Conservation (phyloP, 75 land plant genomes). For the Picea glauca region DNA sequence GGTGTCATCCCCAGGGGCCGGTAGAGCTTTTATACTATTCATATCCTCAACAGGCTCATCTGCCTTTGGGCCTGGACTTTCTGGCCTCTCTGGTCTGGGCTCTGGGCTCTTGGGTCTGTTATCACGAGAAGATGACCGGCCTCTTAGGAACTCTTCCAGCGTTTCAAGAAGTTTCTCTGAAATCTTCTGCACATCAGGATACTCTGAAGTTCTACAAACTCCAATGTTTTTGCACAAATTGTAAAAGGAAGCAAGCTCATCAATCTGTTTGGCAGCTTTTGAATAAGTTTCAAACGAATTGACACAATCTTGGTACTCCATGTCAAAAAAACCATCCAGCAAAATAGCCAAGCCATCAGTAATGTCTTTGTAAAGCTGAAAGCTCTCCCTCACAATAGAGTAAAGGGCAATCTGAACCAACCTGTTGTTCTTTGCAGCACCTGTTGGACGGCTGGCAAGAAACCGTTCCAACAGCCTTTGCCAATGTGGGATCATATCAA, state of each 20-base stretch:
- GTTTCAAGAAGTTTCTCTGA: conserved; percentile 54
- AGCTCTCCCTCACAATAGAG: conserved; percentile 70
- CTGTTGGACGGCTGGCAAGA: conserved; percentile 85
- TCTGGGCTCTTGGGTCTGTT: conserved; percentile 19
- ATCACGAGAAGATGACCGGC: conserved; percentile 11
- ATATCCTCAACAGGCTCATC: conserved; percentile 9
- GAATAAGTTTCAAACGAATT: conserved; percentile 49
- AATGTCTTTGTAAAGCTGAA: conserved; percentile 72
- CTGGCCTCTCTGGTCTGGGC: neutral
- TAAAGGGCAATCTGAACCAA: conserved; percentile 73
- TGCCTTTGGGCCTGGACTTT: neutral
- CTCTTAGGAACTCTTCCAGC: conserved; percentile 55
- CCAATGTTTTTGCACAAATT: conserved; percentile 59
- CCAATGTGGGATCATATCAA: conserved; percentile 57
- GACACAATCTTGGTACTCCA: conserved; percentile 38
- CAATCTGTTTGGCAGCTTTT: conserved; percentile 65
- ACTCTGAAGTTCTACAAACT: conserved; percentile 75
- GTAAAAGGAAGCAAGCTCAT: conserved; percentile 69
- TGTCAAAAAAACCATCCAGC: conserved; percentile 74
- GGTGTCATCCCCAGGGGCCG: conserved; percentile 15
- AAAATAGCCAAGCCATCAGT: conserved; percentile 58
- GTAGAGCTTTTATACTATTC: conserved; percentile 15
- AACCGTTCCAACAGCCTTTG: conserved; percentile 75
- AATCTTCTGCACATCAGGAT: conserved; percentile 61
- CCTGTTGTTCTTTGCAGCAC: conserved; percentile 69